These are phyloP conservation scores for Gilbertella persicaria DNA, from an alignment of 371 early-diverging fungal genomes.

Conservation along the genomic window DNA sequence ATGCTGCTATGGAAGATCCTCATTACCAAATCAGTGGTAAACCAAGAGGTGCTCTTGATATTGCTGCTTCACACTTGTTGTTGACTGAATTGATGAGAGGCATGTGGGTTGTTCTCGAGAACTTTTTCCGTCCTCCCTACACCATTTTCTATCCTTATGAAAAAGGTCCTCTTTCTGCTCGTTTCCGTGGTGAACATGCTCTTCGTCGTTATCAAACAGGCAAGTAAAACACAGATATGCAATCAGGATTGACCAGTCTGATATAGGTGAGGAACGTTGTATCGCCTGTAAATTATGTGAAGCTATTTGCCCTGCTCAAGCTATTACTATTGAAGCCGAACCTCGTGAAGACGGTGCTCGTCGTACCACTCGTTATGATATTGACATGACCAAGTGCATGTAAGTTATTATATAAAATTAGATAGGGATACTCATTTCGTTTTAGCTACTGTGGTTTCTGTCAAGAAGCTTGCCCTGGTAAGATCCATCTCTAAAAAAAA, in stretches of 20 bases:
- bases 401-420: slow-evolving; percentile 44
- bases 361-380: slow-evolving; percentile 97
- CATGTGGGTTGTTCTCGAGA: slow-evolving; percentile 90
- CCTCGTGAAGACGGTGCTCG: slow-evolving; percentile 95
- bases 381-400: slow-evolving; percentile 98
- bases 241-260: too few species aligned
- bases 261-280: slow-evolving; percentile 93
- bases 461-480: slow-evolving; percentile 75
- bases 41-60: slow-evolving; percentile 63
- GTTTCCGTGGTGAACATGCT: slow-evolving; percentile 98
- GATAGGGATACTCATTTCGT: slow-evolving; percentile 23
- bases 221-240: slow-evolving; percentile 17
- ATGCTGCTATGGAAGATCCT: slow-evolving; percentile 33
- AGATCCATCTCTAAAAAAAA: neutral
- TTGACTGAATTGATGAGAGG: slow-evolving; percentile 92
- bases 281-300: slow-evolving; percentile 98
- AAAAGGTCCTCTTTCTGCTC: slow-evolving; percentile 90
- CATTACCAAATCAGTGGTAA: slow-evolving; percentile 38
- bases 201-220: slow-evolving; percentile 95
- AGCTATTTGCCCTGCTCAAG: slow-evolving; percentile 97
- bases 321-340: slow-evolving; percentile 99
- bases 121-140: slow-evolving; percentile 95
- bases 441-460: slow-evolving; percentile 93
- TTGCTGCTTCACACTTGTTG: slow-evolving; percentile 81
- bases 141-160: slow-evolving; percentile 97